Conservation (phyloP, 2,329 filamentous ascomycete species). For the Coniochaeta prunicola region DNA sequence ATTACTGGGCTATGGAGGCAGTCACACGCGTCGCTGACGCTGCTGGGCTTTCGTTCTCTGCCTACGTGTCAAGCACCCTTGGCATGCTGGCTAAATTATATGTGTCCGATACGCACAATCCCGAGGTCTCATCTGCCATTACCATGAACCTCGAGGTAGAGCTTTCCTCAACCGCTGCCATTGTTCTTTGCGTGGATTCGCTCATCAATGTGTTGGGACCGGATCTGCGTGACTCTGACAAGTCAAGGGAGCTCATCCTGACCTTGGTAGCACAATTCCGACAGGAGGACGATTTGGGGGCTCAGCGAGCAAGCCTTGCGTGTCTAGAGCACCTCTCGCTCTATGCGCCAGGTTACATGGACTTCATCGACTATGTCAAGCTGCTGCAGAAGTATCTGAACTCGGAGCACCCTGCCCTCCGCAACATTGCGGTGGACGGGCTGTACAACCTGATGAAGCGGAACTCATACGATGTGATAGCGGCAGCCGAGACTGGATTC, state of each 20-base stretch:
- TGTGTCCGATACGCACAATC: constrained; percentile 82
- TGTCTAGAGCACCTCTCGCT: constrained; percentile 88
- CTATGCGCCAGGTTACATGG: constrained; percentile 82
- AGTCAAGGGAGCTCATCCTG: constrained; percentile 86
- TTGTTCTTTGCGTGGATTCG: constrained; percentile 87
- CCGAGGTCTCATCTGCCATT: constrained; percentile 69
- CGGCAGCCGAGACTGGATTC: constrained; percentile 66
- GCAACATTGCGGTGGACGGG: constrained; percentile 77
- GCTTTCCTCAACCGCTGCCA: constrained; percentile 70
- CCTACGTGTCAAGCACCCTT: constrained; percentile 81
- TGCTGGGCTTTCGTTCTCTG: constrained; percentile 84
- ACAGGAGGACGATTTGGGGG: constrained; percentile 60
- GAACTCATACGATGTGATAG: constrained; percentile 74
- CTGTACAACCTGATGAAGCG: constrained; percentile 94
- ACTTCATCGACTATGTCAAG: constrained; percentile 77
- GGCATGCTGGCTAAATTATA: constrained; percentile 94
- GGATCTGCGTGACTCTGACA: constrained; percentile 85
- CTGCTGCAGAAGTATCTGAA: constrained; percentile 71
- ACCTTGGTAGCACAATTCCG: constrained; percentile 80
- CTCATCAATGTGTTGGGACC: constrained; percentile 93
- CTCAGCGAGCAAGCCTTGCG: constrained; percentile 69
- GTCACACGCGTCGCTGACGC: constrained; percentile 82
- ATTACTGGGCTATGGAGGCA: constrained; percentile 93
- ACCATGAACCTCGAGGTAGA: constrained; percentile 90
- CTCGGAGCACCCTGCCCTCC: constrained; percentile 60